Conservation (phyloP, 768 basidiomycete species). For the Stropharia rugosoannulata region DNA sequence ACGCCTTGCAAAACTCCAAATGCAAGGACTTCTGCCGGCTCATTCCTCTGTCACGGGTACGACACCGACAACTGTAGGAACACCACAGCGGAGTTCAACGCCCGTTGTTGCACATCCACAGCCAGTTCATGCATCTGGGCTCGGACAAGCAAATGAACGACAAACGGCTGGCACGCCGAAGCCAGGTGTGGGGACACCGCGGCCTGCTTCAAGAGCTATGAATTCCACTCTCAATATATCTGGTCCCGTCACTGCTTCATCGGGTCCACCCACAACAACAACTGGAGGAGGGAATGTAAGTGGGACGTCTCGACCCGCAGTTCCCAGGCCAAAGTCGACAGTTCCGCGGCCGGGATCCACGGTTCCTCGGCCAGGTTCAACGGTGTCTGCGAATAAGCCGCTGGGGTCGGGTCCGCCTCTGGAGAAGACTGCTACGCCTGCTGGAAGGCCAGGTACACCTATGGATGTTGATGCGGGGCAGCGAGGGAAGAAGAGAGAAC, state of each 20-base stretch:
- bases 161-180: slow-evolving; percentile 18
- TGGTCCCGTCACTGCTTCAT: slow-evolving; percentile 17
- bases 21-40: slow-evolving; percentile 15
- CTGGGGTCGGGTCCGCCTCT: slow-evolving; percentile 5
- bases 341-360: slow-evolving; percentile 28
- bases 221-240: slow-evolving; percentile 15
- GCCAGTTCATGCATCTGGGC: slow-evolving; percentile 30
- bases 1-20: slow-evolving; percentile 60
- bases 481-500: slow-evolving; percentile 42
- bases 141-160: slow-evolving; percentile 22
- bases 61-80: slow-evolving; percentile 9
- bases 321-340: slow-evolving; percentile 25
- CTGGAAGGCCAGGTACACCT: slow-evolving; percentile 28
- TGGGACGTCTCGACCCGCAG: slow-evolving; percentile 13
- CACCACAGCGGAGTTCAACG: slow-evolving; percentile 10
- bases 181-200: slow-evolving; percentile 27
- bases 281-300: slow-evolving; percentile 1
- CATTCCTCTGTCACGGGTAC: slow-evolving; percentile 13
- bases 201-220: slow-evolving; percentile 26
- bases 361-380: slow-evolving; percentile 28
- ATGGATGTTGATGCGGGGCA: slow-evolving; percentile 30
- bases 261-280: slow-evolving; percentile 18
- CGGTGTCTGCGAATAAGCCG: slow-evolving; percentile 17
- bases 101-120: slow-evolving; percentile 25
- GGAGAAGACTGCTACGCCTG: slow-evolving; percentile 14